Base-by-base conservation (phyloP, 2,329 filamentous ascomycete species). In the Pyrenophora teres region DNA sequence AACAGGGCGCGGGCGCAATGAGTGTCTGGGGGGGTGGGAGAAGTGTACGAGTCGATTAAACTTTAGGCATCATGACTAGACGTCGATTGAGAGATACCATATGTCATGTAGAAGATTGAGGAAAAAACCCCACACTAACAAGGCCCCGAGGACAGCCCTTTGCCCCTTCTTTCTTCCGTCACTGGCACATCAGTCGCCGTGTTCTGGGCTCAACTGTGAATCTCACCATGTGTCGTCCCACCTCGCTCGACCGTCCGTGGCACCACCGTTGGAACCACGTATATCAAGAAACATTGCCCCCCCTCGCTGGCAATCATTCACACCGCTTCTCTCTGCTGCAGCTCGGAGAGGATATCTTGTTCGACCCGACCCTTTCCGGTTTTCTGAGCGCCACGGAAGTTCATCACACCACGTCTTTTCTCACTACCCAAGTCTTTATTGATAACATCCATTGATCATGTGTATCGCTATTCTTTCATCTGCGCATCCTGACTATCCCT, bases 401-500 rank as follows among this genome's bases (percentile, higher is more conserved):
- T 37, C 45, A 32, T 4, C 19, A 3, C 15, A 6, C 31, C 32
- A 13, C 33, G 23, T 30, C 27, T 15, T 37, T 4, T 21, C 31
- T 40, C 23, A 6, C 6, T 40, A 6, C 9, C 19, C 37, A 21
- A 9, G 5, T 1, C 9, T 13, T 9, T 13, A 19, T 31, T n/a
- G 16, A 30, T 13, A 30, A 5, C 6, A 27, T 6, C 7, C 3
- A 38, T 10, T 39, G 2, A 56, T 42, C 6, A 67, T 81, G 78
- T 81, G 78, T 56, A 80, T 81, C 59, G 77, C 77, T 21, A 71
- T 81, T 25, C 60, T 81, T 5, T 77, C 76, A 4, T 79, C 78
- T 5, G 73, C 76, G 16, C 78, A 81, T 57, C 78, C 78, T 12
- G 60, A 76, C 35, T 81, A 80, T 52, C 76, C 78, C 7, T 74